Percentiles rank a stretch among this genome's conserved stretches.
Evolutionary conservation across 805 yeast genomes (phyloP).

Genomic region (Metschnikowia sp.): DNA sequence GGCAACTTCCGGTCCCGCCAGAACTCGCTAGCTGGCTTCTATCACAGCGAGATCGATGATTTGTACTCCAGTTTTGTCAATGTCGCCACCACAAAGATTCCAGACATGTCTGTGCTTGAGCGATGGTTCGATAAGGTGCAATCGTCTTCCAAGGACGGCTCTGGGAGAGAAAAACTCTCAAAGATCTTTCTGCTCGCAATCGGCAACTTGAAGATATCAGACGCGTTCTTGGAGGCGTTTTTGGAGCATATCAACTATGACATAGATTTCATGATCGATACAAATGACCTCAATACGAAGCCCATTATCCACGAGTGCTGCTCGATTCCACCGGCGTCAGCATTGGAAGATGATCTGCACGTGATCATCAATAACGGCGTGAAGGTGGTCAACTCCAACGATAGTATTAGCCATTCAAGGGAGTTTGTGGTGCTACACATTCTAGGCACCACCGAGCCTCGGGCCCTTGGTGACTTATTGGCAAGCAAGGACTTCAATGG

Average conservation of each 20-base stretch:
- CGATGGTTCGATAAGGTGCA: slow-evolving; percentile 39
- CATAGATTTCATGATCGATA: slow-evolving; percentile 62
- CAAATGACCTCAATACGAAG: slow-evolving; percentile 59
- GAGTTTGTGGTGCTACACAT: slow-evolving; percentile 34
- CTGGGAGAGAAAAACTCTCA: slow-evolving; percentile 43
- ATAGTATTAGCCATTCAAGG: slow-evolving; percentile 37
- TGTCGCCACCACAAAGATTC: slow-evolving; percentile 43
- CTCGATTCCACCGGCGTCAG: slow-evolving; percentile 36
- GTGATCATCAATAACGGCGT: slow-evolving; percentile 43
- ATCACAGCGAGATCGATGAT: slow-evolving; percentile 59
- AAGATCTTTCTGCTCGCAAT: slow-evolving; percentile 71
- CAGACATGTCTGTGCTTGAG: slow-evolving; percentile 33
- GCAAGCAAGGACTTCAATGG: slow-evolving; percentile 61
- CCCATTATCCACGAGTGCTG: slow-evolving; percentile 72
- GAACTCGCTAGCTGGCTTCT: slow-evolving; percentile 18
- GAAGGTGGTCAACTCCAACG: slow-evolving; percentile 35
- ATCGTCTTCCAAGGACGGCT: slow-evolving; percentile 18
- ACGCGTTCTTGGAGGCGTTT: slow-evolving; percentile 53
- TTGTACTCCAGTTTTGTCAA: slow-evolving; percentile 66
- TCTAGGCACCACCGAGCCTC: slow-evolving; percentile 21
- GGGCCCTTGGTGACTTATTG: slow-evolving; percentile 22
- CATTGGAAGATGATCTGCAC: slow-evolving; percentile 30
- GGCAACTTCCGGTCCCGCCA: slow-evolving; percentile 12
- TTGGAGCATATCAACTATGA: slow-evolving; percentile 38
- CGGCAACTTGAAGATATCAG: slow-evolving; percentile 61